Evolutionary conservation across 441 rosid genomes (phyloP).

Genomic region (Omphalea diandra): DNA sequence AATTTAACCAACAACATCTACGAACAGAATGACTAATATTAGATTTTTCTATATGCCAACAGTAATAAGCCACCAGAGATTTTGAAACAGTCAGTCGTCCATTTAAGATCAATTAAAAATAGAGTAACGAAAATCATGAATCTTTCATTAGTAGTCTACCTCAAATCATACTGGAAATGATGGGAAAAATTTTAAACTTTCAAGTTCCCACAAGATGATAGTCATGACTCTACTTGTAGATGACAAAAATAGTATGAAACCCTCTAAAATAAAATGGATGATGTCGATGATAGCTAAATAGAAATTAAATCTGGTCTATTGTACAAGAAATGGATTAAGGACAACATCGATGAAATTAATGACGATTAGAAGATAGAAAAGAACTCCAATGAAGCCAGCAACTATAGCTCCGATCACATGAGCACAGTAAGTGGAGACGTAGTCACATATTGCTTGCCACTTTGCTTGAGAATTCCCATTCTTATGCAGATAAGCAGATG

Average conservation of each 20-base stretch:
- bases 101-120: not conserved
- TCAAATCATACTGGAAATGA: too few species aligned
- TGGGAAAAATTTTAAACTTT: too few species aligned
- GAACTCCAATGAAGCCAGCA: not conserved
- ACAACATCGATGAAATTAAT: not conserved
- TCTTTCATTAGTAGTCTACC: too few species aligned
- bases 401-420: not conserved
- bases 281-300: too few species aligned
- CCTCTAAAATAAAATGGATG: not conserved
- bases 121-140: too few species aligned
- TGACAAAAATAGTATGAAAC: not conserved
- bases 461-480: slow-evolving; percentile 5
- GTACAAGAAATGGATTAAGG: not conserved
- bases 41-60: not conserved
- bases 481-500: slow-evolving; percentile 10
- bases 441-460: not conserved
- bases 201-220: too few species aligned
- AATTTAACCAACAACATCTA: not conserved
- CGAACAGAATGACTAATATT: too few species aligned
- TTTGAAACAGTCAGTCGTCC: not conserved
- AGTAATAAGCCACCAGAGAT: not conserved
- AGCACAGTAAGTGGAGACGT: not conserved
- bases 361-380: not conserved
- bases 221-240: too few species aligned
- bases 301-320: not conserved